phyloP scores from a whole-genome alignment of 78 protist genomes.

The Neovahlkampfia damariscottae region DNA sequence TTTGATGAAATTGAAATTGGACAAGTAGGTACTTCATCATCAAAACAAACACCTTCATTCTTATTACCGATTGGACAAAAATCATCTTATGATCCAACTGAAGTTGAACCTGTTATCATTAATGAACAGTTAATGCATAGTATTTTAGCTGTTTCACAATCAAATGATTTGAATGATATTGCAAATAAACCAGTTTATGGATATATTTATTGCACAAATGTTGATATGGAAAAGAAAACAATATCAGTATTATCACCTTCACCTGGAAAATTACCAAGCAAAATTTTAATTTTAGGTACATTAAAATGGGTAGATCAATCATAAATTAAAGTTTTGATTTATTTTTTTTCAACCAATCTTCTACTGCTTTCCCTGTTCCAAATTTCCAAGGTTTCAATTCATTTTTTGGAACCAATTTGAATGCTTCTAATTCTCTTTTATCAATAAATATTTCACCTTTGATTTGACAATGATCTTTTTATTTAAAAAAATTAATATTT shows the following conservation, averaged over 20 bases:
- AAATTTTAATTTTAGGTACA: background rate
- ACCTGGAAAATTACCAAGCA: background rate
- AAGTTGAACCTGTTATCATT: background rate
- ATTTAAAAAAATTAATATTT: no score
- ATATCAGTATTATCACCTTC: conserved; percentile 13
- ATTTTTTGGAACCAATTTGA: background rate
- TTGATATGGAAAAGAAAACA: conserved; percentile 2
- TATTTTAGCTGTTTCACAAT: conserved; percentile 14
- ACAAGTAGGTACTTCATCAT: background rate
- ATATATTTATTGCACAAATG: background rate
- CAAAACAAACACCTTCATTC: background rate
- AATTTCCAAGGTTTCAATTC: background rate
- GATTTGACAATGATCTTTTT: background rate
- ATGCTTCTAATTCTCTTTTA: background rate
- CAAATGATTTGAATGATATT: background rate
- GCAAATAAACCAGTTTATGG: conserved; percentile 1
- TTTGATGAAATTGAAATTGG: background rate
- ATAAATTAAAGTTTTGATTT: background rate
- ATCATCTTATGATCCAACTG: background rate
- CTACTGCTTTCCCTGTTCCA: background rate
- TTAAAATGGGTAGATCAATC: background rate
- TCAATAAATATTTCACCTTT: background rate
- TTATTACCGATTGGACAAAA: background rate
- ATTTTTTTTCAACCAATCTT: background rate
- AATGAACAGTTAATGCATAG: background rate